Conservation (phyloP, 345 rosid genomes). For the Limnanthes douglasii region DNA sequence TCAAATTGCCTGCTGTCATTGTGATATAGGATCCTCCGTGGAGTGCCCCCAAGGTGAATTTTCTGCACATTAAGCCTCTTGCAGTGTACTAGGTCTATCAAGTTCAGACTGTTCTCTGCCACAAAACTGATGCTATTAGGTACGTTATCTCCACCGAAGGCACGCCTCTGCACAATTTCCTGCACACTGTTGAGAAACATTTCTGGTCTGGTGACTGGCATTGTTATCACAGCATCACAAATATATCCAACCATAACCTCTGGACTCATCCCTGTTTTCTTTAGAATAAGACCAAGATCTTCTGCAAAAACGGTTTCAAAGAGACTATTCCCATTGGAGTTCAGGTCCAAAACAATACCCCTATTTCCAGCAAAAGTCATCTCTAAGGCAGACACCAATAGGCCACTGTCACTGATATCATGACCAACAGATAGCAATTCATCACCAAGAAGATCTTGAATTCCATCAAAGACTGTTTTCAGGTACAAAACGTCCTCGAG, state of each 20-base stretch:
- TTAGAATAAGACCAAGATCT: slow-evolving; percentile 74
- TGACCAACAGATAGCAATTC: slow-evolving; percentile 74
- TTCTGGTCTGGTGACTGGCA: too few relatives aligned
- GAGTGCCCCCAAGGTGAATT: too few relatives aligned
- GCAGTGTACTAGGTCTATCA: too few relatives aligned
- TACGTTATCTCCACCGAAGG: too few relatives aligned
- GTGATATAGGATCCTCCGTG: too few relatives aligned
- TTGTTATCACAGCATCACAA: slow-evolving; percentile 29
- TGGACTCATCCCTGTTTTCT: slow-evolving; percentile 46
- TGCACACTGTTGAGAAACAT: too few relatives aligned
- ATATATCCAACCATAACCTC: too few relatives aligned
- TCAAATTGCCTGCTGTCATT: too few relatives aligned
- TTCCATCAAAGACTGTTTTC: slow-evolving; percentile 48
- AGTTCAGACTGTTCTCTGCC: too few relatives aligned
- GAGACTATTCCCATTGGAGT: slow-evolving; percentile 45
- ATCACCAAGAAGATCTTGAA: slow-evolving; percentile 53
- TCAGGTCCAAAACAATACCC: slow-evolving; percentile 44
- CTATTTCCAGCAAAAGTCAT: slow-evolving; percentile 93
- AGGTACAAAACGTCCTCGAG: slow-evolving; percentile 66
- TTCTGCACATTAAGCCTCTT: too few relatives aligned
- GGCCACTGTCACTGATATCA: slow-evolving; percentile 90
- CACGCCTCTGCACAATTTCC: too few relatives aligned
- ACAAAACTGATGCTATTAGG: too few relatives aligned
- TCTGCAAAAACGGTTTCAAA: slow-evolving; percentile 77
- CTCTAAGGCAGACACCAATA: slow-evolving; percentile 57